Evolutionary conservation across 163 green algal species (phyloP).

Genomic region (Scenedesmus sp.): DNA sequence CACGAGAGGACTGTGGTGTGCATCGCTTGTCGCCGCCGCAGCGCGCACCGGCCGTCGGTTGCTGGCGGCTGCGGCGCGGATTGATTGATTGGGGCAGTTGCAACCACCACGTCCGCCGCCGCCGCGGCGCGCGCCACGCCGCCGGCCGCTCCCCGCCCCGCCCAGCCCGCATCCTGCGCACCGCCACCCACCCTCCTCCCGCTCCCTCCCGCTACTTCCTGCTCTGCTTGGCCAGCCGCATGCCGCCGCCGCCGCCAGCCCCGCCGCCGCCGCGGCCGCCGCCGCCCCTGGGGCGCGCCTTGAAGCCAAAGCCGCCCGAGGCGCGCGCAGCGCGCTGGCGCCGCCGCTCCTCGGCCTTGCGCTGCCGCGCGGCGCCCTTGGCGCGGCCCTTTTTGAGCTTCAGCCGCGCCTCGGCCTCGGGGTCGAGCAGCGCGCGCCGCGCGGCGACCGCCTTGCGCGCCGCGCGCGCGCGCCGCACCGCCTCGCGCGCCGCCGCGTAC

Average conservation of each 20-base stretch:
- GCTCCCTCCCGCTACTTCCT: no score
- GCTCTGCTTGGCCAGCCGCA: background rate
- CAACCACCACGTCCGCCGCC: conserved; percentile 13
- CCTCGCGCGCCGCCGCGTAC: conserved; percentile 69
- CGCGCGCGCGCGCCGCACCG: conserved; percentile 51
- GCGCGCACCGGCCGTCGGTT: no score
- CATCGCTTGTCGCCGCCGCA: no score
- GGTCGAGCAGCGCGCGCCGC: conserved; percentile 78
- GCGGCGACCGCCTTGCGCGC: conserved; percentile 64
- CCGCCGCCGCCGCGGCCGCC: background rate
- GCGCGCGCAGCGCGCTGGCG: conserved; percentile 53
- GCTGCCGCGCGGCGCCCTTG: conserved; percentile 68
- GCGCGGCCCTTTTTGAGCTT: conserved; percentile 69
- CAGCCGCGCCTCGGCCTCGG: conserved; percentile 71
- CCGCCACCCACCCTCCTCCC: no score
- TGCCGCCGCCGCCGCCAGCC: background rate
- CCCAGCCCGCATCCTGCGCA: no score
- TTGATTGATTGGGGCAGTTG: background rate
- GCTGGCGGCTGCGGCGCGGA: background rate
- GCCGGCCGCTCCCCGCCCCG: no score
- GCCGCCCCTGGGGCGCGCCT: background rate
- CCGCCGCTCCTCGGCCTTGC: conserved; percentile 76
- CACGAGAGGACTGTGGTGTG: no score
- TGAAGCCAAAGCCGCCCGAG: conserved; percentile 36
- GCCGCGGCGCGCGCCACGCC: no score